Base-by-base conservation (phyloP, 2,329 filamentous ascomycete species). In the Tolypocladium amazonense region DNA sequence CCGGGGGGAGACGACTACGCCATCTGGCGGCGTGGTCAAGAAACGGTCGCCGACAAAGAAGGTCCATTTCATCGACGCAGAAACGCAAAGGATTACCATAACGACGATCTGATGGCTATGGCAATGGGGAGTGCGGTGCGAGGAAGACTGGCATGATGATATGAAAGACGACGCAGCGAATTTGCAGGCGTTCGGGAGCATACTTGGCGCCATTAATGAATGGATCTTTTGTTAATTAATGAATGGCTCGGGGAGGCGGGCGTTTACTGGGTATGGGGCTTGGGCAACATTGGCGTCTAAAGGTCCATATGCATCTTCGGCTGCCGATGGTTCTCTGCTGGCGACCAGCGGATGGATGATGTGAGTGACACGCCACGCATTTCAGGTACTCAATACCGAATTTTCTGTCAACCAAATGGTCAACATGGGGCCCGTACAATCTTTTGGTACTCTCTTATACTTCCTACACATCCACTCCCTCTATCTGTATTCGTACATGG, bases 61-160 rank as follows among this genome's bases (percentile, higher is more conserved):
- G 62, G 76, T 77, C 43, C 71, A 71, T 23, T 77, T 79, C 47
- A 75, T 70, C 57, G 76, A 77, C 30, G 66, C 71, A 35, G 77
- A 79, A 56, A 62, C 65, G 50, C 64, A 67, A 14, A 71, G 69
- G 27, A 59, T 72, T 58, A 65, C 64, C 14, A 67, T 73, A 27
- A 68, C 65, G 37, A 73, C 65, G n/a, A 67, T 65, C 60, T 73
- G 64, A 71, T n/a, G 57, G 30, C 12, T 18, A 11, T 14, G 35
- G 12, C 35, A 14, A 37, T 3, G 35, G 35, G 35, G 12, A 14
- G 9, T 37, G 35, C 39, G 30, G 50, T 27, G 12, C 18, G 47
- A 20, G 37, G 27, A 39, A 57, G 30, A 56, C 45, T 41, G 27
- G 25, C 41, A 39, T 43, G 43, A 58, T 30, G 33, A 23, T 2